phyloP scores from a whole-genome alignment of 371 early-diverging fungal genomes.

The Rhizoclosmatium hyalinum region DNA sequence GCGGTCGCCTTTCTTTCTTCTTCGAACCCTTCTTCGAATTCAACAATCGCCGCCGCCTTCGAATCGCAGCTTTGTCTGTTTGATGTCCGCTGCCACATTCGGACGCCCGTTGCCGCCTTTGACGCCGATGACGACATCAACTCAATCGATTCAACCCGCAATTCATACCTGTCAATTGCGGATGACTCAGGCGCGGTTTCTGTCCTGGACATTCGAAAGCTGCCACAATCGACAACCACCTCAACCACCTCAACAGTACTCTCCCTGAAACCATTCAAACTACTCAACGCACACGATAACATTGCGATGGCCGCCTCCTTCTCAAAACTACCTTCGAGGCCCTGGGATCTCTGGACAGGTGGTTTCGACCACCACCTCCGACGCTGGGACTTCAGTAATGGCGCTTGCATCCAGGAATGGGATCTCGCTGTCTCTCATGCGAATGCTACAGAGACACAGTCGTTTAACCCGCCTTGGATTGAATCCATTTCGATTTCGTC shows the following conservation, averaged over 20 bases:
- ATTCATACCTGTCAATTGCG: background rate
- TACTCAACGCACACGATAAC: slow-evolving; percentile 7
- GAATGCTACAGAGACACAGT: background rate
- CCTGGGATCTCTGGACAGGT: slow-evolving; percentile 6
- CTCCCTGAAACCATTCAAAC: background rate
- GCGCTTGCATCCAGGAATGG: background rate
- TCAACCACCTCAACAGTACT: background rate
- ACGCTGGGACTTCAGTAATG: slow-evolving; percentile 23
- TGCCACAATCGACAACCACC: background rate
- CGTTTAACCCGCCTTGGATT: slow-evolving; percentile 24
- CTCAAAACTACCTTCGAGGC: background rate
- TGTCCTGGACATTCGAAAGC: background rate
- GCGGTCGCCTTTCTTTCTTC: too few relatives aligned
- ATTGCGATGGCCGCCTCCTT: slow-evolving; percentile 6
- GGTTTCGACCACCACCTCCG: slow-evolving; percentile 16
- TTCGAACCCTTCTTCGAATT: too few relatives aligned
- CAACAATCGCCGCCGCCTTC: background rate
- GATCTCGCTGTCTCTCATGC: background rate
- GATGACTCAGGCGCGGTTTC: slow-evolving; percentile 9
- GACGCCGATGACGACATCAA: slow-evolving; percentile 3
- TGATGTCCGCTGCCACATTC: background rate
- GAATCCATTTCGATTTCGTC: background rate
- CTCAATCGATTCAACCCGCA: background rate
- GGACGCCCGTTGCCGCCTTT: background rate
- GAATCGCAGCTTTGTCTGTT: background rate